Evolutionary conservation across 2,329 filamentous ascomycete species (phyloP).

Genomic region (Tolypocladium ophioglossoides): DNA sequence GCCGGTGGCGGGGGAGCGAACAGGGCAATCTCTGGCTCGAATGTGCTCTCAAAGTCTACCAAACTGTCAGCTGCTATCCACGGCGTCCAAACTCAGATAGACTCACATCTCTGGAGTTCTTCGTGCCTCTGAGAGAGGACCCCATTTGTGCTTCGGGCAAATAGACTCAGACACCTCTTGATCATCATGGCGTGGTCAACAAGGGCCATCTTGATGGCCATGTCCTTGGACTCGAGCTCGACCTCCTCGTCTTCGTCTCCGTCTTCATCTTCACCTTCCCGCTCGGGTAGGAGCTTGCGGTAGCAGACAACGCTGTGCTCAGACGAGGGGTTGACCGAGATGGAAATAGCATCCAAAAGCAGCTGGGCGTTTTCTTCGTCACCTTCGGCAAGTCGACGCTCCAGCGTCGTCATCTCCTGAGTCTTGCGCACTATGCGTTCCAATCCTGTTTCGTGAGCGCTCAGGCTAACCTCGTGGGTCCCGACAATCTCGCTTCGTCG

Average conservation of each 20-base stretch:
- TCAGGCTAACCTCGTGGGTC: conserved; percentile 54
- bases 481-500: conserved; percentile 75
- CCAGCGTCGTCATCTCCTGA: conserved; percentile 66
- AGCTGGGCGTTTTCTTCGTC: conserved; percentile 59
- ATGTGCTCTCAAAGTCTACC: conserved; percentile 50
- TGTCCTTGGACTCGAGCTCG: conserved; percentile 52
- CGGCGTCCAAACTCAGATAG: background rate
- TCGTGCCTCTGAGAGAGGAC: conserved; percentile 44
- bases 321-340: conserved; percentile 64
- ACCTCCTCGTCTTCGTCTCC: conserved; percentile 30
- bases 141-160: conserved; percentile 52
- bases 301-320: conserved; percentile 74
- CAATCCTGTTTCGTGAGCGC: conserved; percentile 75
- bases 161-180: conserved; percentile 66
- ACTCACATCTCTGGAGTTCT: conserved; percentile 56
- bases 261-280: conserved; percentile 27
- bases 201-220: conserved; percentile 72
- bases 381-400: conserved; percentile 62
- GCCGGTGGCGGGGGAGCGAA: conserved; percentile 42
- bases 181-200: conserved; percentile 84
- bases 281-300: conserved; percentile 57
- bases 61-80: conserved; percentile 8
- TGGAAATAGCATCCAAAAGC: conserved; percentile 64
- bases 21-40: conserved; percentile 54
- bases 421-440: conserved; percentile 89